Evolutionary conservation across 805 yeast genomes (phyloP).

Genomic region (Ascoidea rubescens): DNA sequence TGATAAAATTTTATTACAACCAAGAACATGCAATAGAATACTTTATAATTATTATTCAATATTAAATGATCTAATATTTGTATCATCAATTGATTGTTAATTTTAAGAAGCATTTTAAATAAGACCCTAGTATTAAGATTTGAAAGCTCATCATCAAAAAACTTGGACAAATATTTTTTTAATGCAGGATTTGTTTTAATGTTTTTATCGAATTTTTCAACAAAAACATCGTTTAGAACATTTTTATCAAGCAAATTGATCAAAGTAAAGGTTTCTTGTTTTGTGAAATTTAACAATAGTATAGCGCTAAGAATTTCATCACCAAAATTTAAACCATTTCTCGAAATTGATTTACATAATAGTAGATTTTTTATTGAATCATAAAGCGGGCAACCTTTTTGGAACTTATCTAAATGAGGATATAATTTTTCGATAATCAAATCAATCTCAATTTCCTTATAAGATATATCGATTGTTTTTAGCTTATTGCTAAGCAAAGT

Average conservation of each 20-base stretch:
- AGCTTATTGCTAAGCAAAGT: conserved; percentile 4
- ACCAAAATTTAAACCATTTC: conserved; percentile 6
- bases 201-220: conserved; percentile 5
- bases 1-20: conserved; percentile 9
- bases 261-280: conserved; percentile 3
- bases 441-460: conserved; percentile 9
- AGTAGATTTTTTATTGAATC: conserved; percentile 4
- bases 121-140: conserved; percentile 3
- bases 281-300: conserved; percentile 6
- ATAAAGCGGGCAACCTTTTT: conserved; percentile 5
- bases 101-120: conserved; percentile 7
- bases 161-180: conserved; percentile 8
- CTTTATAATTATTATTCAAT: conserved; percentile 7
- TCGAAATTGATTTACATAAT: conserved; percentile 6
- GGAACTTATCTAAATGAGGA: conserved; percentile 7
- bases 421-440: conserved; percentile 5
- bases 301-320: conserved; percentile 9
- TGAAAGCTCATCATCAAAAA: conserved; percentile 9
- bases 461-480: conserved; percentile 3
- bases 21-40: conserved; percentile 8
- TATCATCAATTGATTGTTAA: conserved; percentile 7
- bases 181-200: conserved; percentile 4
- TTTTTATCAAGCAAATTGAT: conserved; percentile 5
- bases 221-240: conserved; percentile 7
- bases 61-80: conserved; percentile 7